phyloP scores from a whole-genome alignment of 176 grass and related monocot genomes.

The Triticum timopheevii region DNA sequence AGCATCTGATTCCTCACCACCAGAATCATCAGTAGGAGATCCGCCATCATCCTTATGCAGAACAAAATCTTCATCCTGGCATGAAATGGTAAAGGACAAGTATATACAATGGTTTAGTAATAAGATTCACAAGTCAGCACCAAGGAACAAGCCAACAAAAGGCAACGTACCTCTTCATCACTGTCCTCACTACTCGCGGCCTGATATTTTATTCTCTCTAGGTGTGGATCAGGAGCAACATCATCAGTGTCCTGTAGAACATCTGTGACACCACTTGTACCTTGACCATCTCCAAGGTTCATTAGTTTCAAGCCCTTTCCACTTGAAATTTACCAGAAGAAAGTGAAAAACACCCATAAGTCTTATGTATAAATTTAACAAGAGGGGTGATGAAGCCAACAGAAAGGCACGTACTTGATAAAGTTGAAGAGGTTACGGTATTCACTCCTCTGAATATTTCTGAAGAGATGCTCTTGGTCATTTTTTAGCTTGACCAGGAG shows the following conservation, averaged over 20 bases:
- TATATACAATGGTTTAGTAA: not conserved
- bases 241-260: conserved; percentile 75
- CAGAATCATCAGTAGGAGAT: conserved; percentile 98
- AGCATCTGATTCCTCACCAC: conserved; percentile 79
- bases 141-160: conserved; percentile 27
- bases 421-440: conserved; percentile 90
- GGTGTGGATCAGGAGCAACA: conserved; percentile 84
- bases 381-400: not conserved
- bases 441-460: conserved; percentile 89
- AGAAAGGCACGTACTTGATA: conserved; percentile 56
- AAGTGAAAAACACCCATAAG: conserved; percentile 25
- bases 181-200: conserved; percentile 85
- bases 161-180: conserved; percentile 84
- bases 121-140: conserved; percentile 21
- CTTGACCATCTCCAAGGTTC: conserved; percentile 89
- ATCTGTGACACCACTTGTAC: conserved; percentile 60
- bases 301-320: conserved; percentile 89
- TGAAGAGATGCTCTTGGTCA: conserved; percentile 88
- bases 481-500: conserved; percentile 74
- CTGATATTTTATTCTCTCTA: conserved; percentile 70
- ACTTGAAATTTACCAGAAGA: conserved; percentile 48
- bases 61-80: conserved; percentile 99
- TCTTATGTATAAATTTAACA: conserved; percentile 24
- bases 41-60: conserved; percentile 90
- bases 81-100: conserved; percentile 15